Evolutionary conservation across 495 filamentous ascomycete genomes (phyloP).

Genomic region (Halenospora varia): DNA sequence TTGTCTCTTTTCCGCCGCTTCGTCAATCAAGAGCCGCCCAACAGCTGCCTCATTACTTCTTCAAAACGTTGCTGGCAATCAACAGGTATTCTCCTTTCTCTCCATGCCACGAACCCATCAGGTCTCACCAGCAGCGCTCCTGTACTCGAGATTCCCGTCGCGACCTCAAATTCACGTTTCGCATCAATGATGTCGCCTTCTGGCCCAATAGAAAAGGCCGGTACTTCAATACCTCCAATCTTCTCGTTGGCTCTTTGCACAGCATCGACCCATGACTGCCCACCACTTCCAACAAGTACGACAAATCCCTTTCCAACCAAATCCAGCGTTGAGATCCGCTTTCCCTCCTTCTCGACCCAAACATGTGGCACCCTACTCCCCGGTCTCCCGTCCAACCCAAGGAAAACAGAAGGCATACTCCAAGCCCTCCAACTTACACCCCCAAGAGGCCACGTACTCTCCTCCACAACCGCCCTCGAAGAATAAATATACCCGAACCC

Average conservation of each 20-base stretch:
- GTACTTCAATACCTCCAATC: conserved; percentile 24
- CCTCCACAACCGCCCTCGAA: neutral
- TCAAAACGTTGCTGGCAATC: too few species aligned
- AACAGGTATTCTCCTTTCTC: conserved; percentile 7
- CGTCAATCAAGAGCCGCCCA: too few species aligned
- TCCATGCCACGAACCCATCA: conserved; percentile 41
- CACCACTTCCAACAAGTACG: conserved; percentile 35
- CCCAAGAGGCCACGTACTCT: conserved; percentile 5
- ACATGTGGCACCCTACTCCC: conserved; percentile 37
- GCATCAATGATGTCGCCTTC: conserved; percentile 37
- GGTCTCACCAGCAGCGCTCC: conserved; percentile 41
- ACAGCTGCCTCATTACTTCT: too few species aligned
- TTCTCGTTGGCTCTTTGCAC: conserved; percentile 17
- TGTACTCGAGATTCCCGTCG: conserved; percentile 33
- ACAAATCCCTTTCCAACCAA: conserved; percentile 35
- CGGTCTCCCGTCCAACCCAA: conserved; percentile 7
- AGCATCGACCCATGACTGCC: conserved; percentile 30
- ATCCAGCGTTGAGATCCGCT: conserved; percentile 35
- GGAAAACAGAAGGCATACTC: neutral
- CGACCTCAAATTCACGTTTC: conserved; percentile 33
- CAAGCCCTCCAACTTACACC: conserved; percentile 6
- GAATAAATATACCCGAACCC: conserved; percentile 34
- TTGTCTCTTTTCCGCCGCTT: too few species aligned
- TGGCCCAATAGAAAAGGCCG: conserved; percentile 33
- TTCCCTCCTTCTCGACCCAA: conserved; percentile 32